phyloP scores from a whole-genome alignment of 2,329 filamentous ascomycete species.

The Hypoxylon sp. region DNA sequence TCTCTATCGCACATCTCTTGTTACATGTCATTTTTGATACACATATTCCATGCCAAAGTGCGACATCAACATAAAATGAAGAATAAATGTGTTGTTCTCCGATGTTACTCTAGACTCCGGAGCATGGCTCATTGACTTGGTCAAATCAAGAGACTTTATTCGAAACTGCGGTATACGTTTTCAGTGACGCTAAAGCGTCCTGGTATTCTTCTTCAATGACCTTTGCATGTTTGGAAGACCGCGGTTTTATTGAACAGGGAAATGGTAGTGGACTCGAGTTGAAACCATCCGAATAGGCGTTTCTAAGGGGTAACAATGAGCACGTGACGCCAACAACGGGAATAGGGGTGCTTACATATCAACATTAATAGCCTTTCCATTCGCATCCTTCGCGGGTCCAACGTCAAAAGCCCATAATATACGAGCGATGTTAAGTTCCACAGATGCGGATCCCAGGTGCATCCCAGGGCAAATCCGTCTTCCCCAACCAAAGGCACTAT shows the following conservation, averaged over 20 bases:
- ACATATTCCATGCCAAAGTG: neutral
- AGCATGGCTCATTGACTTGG: neutral
- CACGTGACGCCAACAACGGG: neutral
- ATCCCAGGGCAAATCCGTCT: constrained; percentile 60
- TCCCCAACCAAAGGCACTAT: constrained; percentile 61
- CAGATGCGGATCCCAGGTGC: constrained; percentile 67
- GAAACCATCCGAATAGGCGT: constrained; percentile 60
- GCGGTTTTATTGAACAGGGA: constrained; percentile 57
- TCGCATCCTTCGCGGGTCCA: constrained; percentile 50
- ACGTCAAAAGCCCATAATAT: constrained; percentile 69
- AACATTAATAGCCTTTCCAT: constrained; percentile 54
- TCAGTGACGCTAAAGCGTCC: constrained; percentile 49
- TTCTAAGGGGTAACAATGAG: constrained; percentile 48
- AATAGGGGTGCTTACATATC: constrained; percentile 56
- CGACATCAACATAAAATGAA: neutral
- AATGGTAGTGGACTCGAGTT: constrained; percentile 61
- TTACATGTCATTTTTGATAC: neutral
- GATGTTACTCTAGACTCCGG: neutral
- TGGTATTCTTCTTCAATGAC: constrained; percentile 55
- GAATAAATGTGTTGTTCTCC: neutral
- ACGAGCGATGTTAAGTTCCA: constrained; percentile 63
- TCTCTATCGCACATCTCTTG: neutral
- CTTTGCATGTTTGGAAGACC: constrained; percentile 53
- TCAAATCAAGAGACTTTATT: constrained; percentile 47
- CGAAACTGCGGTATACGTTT: constrained; percentile 46